Percentiles rank a stretch among this genome's conserved stretches.
Conservation (phyloP, 345 rosid species). For the Mangifera indica region DNA sequence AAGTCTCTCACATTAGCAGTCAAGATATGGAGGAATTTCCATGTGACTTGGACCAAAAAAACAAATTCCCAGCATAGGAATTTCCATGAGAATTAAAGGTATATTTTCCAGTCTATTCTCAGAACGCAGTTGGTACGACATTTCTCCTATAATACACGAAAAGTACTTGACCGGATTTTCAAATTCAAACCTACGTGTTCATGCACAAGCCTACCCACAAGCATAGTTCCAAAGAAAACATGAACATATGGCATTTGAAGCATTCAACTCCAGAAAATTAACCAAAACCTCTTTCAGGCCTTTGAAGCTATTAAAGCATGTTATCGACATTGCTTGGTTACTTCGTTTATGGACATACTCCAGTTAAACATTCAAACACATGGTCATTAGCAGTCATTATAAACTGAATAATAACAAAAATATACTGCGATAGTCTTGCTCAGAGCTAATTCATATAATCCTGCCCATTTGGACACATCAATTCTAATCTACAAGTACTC, state of each 20-base stretch:
- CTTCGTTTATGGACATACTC: background rate
- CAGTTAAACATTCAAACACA: background rate
- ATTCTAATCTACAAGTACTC: background rate
- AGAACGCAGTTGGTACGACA: background rate
- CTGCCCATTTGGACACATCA: background rate
- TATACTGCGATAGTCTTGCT: background rate
- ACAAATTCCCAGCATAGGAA: no score
- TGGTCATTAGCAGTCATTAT: background rate
- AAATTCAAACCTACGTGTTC: no score
- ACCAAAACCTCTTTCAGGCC: background rate
- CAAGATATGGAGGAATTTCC: no score
- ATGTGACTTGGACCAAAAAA: background rate
- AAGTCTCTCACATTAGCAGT: no score
- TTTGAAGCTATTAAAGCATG: background rate
- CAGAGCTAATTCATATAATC: background rate
- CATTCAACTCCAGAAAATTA: background rate
- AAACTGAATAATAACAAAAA: background rate
- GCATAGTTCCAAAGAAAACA: background rate
- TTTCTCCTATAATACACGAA: no score
- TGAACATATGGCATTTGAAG: background rate
- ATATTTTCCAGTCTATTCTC: no score
- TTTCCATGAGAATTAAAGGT: no score
- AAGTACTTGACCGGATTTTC: no score
- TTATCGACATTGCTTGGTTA: background rate
- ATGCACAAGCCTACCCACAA: background rate